Evolutionary conservation across 805 yeast species (phyloP).

Genomic region (Lachancea mirantina): DNA sequence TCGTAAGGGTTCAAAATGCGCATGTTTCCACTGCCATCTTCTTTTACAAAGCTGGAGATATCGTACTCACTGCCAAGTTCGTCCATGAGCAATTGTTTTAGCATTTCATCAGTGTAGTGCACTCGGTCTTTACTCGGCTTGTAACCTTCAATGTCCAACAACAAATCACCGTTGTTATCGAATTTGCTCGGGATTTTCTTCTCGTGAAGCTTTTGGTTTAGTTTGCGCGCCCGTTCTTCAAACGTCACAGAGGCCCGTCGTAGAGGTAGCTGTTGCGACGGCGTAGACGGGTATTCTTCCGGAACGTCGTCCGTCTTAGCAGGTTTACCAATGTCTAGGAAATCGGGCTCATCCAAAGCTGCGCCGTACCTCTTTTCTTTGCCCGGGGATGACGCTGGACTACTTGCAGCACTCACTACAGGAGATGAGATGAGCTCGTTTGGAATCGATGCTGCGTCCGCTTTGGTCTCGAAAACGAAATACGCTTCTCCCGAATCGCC

Average conservation of each 20-base stretch:
- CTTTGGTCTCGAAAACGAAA: slow-evolving; percentile 84
- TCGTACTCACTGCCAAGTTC: slow-evolving; percentile 58
- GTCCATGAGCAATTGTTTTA: slow-evolving; percentile 65
- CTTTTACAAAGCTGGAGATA: slow-evolving; percentile 39
- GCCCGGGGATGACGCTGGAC: slow-evolving; percentile 43
- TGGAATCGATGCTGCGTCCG: slow-evolving; percentile 54
- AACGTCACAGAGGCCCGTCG: slow-evolving; percentile 12
- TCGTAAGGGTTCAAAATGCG: slow-evolving; percentile 41
- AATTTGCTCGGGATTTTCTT: slow-evolving; percentile 82
- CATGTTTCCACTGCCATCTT: slow-evolving; percentile 62
- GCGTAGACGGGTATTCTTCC: slow-evolving; percentile 5
- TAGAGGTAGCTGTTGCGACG: slow-evolving; percentile 6
- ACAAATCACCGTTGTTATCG: slow-evolving; percentile 82
- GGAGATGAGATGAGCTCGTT: slow-evolving; percentile 79
- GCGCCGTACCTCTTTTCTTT: slow-evolving; percentile 5
- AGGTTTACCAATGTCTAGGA: slow-evolving; percentile 21
- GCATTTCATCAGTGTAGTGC: slow-evolving; percentile 65
- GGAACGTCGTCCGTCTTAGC: slow-evolving; percentile 10
- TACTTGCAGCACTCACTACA: slow-evolving; percentile 57
- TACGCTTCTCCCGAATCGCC: slow-evolving; percentile 98
- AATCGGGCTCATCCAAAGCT: slow-evolving; percentile 29
- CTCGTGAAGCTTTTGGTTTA: slow-evolving; percentile 57
- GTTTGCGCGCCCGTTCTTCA: slow-evolving; percentile 29
- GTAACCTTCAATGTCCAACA: slow-evolving; percentile 92
- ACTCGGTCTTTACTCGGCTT: slow-evolving; percentile 77